A percentile compares a stretch with the other conserved stretches of the same genome.
Conservation (phyloP, 805 yeast genomes). For the Zygotorulaspora chibaensis region DNA sequence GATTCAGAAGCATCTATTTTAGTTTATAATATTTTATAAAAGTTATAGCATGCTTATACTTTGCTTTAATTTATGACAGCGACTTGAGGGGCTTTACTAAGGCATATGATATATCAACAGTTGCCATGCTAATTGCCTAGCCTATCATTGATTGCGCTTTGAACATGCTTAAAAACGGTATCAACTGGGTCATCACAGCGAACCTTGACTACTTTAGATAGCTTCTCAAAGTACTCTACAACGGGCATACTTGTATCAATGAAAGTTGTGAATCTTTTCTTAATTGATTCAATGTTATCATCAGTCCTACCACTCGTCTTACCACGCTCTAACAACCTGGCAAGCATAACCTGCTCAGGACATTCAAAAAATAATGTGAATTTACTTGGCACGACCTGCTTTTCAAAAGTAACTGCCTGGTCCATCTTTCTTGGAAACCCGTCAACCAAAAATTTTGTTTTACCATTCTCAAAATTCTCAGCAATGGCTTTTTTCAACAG, state of each 20-base stretch:
- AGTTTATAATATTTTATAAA: too few relatives aligned
- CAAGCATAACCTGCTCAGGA: constrained; percentile 77
- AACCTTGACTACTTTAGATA: constrained; percentile 70
- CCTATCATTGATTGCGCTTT: constrained; percentile 54
- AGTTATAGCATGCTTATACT: too few relatives aligned
- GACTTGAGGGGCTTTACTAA: too few relatives aligned
- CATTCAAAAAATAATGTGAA: constrained; percentile 76
- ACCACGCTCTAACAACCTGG: constrained; percentile 82
- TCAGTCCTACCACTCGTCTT: constrained; percentile 93
- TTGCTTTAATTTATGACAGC: too few relatives aligned
- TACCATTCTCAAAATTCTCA: constrained; percentile 48
- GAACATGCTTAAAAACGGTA: constrained; percentile 65
- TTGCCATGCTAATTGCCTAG: constrained; percentile 11
- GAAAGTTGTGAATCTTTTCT: constrained; percentile 82
- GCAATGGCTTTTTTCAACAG: constrained; percentile 75
- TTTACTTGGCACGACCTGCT: constrained; percentile 63
- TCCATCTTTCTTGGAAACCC: constrained; percentile 99
- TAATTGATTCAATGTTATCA: constrained; percentile 87
- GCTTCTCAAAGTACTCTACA: constrained; percentile 71
- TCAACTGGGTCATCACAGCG: constrained; percentile 80
- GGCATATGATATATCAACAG: too few relatives aligned
- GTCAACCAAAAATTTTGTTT: constrained; percentile 69
- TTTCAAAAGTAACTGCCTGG: constrained; percentile 92
- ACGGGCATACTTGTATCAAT: constrained; percentile 92
- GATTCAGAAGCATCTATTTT: too few relatives aligned